Evolutionary conservation across 768 basidiomycete genomes (phyloP).

Genomic region (Boletus rubropictus): DNA sequence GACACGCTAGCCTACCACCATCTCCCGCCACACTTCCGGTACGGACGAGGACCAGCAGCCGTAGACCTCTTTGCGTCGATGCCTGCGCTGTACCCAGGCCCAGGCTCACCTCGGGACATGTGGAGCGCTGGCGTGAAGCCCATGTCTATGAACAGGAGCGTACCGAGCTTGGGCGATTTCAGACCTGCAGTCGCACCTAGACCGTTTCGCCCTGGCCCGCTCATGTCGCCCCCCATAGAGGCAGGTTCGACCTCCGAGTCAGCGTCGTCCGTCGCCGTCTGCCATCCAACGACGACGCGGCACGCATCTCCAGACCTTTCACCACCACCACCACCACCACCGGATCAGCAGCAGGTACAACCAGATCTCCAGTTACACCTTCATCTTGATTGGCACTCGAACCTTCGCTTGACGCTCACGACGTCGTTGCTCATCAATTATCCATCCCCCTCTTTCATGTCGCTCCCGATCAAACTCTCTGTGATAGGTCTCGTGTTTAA

Average conservation of each 20-base stretch:
- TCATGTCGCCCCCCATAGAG: constrained; percentile 23
- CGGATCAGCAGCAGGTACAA: constrained; percentile 26
- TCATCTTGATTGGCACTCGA: constrained; percentile 78
- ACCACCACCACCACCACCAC: neutral
- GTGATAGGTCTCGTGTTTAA: constrained; percentile 83
- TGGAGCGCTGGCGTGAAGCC: constrained; percentile 33
- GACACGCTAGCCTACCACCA: constrained; percentile 58
- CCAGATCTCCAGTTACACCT: constrained; percentile 87
- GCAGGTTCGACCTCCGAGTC: constrained; percentile 11
- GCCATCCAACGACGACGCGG: constrained; percentile 13
- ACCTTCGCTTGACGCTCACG: constrained; percentile 81
- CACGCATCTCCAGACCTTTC: constrained; percentile 6
- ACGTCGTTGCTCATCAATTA: constrained; percentile 96
- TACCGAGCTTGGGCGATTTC: constrained; percentile 37
- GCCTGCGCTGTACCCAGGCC: constrained; percentile 36
- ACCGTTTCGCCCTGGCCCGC: constrained; percentile 31
- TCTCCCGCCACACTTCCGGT: constrained; percentile 68
- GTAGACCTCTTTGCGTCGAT: constrained; percentile 56
- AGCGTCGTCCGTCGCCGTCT: constrained; percentile 14
- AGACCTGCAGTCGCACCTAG: constrained; percentile 28
- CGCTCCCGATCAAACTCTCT: constrained; percentile 89
- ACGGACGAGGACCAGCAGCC: constrained; percentile 50
- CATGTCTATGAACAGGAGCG: constrained; percentile 23
- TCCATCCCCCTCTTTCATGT: constrained; percentile 94
- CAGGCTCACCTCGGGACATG: constrained; percentile 35